Base-by-base conservation (phyloP, 2,329 filamentous ascomycete genomes). In the Neonectria magnoliae region DNA sequence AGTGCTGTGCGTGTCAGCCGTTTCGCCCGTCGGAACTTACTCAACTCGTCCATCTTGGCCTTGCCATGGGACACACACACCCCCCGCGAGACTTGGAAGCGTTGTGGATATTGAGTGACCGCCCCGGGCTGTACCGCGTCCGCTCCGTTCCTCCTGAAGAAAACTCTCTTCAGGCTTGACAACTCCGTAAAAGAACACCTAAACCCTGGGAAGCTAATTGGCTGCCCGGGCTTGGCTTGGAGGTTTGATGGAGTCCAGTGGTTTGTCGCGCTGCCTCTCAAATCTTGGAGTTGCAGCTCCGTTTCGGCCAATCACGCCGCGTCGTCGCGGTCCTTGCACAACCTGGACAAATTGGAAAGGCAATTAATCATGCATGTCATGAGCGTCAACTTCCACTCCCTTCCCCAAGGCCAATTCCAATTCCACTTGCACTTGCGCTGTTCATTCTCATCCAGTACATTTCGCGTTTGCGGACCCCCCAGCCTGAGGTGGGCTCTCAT, bases 301-400 rank as follows among this genome's bases (percentile, higher is more conserved):
- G 50, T 52, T 51, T 62, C 22, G 25, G 36, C 71, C 71, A 73
- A 73, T 73, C 65, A 66, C 9, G 50, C 59, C 33, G 20, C 64
- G 25, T 22, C 13, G 22, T 66, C 56, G 58, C 63, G 60, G 16
- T 62, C 52, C 60, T 38, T 65, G 55, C 57, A 68, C 64, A 62
- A 47, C 56, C 47, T 59, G 61, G 63, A 27, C 67, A 64, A 50
- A 50, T 50, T 50, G 27, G 25, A 59, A 66, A 60, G 55, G 67
- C 70, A 73, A 69, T 68, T 71, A 71, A 72, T 61, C 65, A 72
- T 71, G 71, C 71, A 73, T 74, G 71, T 72, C 70, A 72, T 67
- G 65, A 66, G 59, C 47, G 62, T 60, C 62, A 60, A 60, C 58
- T 48, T 66, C 56, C 62, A 69, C 36, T 13, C 41, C 56, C 45